A percentile compares a stretch with the other conserved stretches of the same genome.
phyloP scores from a whole-genome alignment of 257 asterid genomes.

The Handroanthus guayacan region DNA sequence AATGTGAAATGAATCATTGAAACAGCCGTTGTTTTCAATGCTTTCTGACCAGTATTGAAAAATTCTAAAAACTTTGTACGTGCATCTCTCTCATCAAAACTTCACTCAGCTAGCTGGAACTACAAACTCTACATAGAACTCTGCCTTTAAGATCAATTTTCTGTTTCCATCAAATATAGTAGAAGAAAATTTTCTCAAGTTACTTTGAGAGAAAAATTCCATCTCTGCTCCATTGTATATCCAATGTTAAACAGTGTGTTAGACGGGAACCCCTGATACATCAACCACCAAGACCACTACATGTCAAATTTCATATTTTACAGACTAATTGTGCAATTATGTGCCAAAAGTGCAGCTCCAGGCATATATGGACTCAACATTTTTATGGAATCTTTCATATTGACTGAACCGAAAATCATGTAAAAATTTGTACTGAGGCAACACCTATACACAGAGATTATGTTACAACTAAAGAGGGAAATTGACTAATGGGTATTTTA shows the following conservation, averaged over 20 bases:
- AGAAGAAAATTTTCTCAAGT: too few relatives aligned
- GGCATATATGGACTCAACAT: not conserved
- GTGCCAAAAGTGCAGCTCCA: not conserved
- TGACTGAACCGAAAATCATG: not conserved
- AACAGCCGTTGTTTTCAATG: not conserved
- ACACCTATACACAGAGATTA: not conserved
- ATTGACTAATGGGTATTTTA: not conserved
- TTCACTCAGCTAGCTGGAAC: constrained; percentile 6
- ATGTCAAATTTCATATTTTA: not conserved
- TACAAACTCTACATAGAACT: not conserved
- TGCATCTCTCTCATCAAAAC: constrained; percentile 22
- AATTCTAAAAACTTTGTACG: not conserved
- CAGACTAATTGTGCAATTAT: constrained; percentile 1
- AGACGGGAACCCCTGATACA: not conserved
- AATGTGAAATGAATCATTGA: not conserved
- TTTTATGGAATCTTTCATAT: not conserved
- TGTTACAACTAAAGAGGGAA: not conserved
- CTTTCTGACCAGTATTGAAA: not conserved
- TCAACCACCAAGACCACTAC: not conserved
- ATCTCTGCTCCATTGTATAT: too few relatives aligned
- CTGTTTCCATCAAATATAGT: not conserved
- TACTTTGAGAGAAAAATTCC: too few relatives aligned
- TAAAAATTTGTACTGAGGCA: constrained; percentile 4
- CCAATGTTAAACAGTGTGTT: not conserved
- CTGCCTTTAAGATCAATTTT: not conserved